Percentiles rank a stretch among this genome's conserved stretches.
These are phyloP conservation scores for Luffa aegyptiaca DNA, from an alignment of 306 rosid species.

Conservation along the genomic window DNA sequence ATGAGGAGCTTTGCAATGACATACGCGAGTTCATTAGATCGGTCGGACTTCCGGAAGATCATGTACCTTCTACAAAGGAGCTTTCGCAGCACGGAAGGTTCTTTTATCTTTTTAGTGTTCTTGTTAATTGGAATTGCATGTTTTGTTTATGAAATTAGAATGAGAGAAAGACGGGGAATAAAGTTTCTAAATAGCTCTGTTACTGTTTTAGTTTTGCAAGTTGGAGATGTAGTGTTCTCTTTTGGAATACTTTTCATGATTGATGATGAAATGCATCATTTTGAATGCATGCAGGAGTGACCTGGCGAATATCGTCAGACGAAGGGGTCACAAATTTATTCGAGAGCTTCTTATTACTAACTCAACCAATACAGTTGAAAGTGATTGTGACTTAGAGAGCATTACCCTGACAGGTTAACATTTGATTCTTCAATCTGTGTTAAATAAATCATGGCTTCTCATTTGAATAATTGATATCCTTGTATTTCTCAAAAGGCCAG, in stretches of 20 bases:
- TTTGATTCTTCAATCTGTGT: constrained; percentile 13
- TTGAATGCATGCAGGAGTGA: constrained; percentile 41
- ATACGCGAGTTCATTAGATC: constrained; percentile 43
- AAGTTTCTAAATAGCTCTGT: background rate
- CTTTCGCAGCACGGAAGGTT: constrained; percentile 74
- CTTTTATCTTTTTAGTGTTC: background rate
- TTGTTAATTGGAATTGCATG: background rate
- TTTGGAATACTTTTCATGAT: background rate
- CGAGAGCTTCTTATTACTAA: constrained; percentile 47
- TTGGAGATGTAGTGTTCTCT: background rate
- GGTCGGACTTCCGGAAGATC: constrained; percentile 55
- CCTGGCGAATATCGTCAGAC: constrained; percentile 80
- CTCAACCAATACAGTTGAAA: constrained; percentile 13
- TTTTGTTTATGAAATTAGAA: background rate
- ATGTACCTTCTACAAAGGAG: constrained; percentile 70
- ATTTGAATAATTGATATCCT: constrained; percentile 30
- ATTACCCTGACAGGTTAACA: constrained; percentile 37
- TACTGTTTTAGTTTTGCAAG: background rate
- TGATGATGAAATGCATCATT: background rate
- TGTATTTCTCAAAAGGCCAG: constrained; percentile 59
- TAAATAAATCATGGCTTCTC: background rate
- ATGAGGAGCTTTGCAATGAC: constrained; percentile 66
- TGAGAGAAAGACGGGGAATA: background rate
- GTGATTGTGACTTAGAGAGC: constrained; percentile 16
- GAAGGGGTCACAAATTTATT: constrained; percentile 74